These are phyloP conservation scores for Celoporthe dispersa DNA, from an alignment of 2,329 filamentous ascomycete genomes.

Conservation along the genomic window DNA sequence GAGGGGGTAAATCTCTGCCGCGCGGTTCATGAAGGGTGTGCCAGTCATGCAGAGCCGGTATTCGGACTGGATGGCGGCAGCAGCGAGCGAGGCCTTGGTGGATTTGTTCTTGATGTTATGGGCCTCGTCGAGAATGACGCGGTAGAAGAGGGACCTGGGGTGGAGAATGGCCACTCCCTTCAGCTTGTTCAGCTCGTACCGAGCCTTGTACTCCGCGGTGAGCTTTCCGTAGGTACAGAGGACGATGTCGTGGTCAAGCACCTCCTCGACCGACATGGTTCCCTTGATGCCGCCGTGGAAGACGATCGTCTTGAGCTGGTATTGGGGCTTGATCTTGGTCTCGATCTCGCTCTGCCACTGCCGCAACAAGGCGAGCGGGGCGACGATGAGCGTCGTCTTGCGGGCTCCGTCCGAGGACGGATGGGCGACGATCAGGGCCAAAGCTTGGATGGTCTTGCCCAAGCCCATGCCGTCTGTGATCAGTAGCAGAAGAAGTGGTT, in stretches of 20 bases:
- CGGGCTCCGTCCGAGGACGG: constrained; percentile 39
- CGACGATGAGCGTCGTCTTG: constrained; percentile 76
- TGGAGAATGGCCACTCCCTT: constrained; percentile 35
- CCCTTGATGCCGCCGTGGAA: constrained; percentile 34
- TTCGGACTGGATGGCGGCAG: constrained; percentile 3
- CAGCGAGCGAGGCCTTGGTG: constrained; percentile 17
- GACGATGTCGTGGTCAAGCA: constrained; percentile 22
- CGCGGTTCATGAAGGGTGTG: constrained; percentile 26
- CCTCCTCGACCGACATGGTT: neutral
- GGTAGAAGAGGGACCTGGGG: constrained; percentile 3
- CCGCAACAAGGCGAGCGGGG: constrained; percentile 86
- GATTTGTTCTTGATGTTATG: constrained; percentile 26
- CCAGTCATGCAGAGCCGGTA: constrained; percentile 27
- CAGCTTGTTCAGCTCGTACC: neutral
- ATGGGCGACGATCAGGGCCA: constrained; percentile 72
- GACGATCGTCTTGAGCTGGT: constrained; percentile 36
- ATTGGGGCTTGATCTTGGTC: constrained; percentile 39
- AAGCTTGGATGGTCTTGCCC: constrained; percentile 86
- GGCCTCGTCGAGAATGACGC: constrained; percentile 27
- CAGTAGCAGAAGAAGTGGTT: neutral
- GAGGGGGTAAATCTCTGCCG: constrained; percentile 21
- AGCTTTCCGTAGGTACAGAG: constrained; percentile 28
- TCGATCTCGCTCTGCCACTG: constrained; percentile 85
- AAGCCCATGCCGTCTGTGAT: constrained; percentile 84
- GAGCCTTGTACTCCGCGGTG: constrained; percentile 14